Conservation (phyloP, 192 early-diverging fungal genomes). For the Entomortierella lignicola region DNA sequence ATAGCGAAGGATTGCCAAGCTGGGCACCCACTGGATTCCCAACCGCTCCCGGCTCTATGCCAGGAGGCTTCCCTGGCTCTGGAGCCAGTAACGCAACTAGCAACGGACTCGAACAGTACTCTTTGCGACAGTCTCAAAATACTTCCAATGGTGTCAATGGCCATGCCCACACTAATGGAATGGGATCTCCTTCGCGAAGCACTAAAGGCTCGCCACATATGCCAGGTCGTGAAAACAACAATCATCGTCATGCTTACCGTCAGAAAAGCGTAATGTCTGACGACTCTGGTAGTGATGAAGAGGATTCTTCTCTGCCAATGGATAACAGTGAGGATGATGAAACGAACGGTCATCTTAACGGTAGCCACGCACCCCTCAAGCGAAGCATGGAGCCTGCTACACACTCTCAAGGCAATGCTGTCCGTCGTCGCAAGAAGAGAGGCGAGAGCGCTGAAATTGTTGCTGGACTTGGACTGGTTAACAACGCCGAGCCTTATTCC, state of each 20-base stretch:
- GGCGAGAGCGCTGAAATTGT: slow-evolving; percentile 50
- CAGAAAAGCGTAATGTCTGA: slow-evolving; percentile 48
- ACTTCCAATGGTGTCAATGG: slow-evolving; percentile 17
- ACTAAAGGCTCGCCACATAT: slow-evolving; percentile 37
- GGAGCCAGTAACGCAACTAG: neutral
- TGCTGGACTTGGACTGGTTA: slow-evolving; percentile 33
- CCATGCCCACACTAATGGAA: neutral
- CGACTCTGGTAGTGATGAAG: slow-evolving; percentile 43
- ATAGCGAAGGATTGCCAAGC: slow-evolving; percentile 43
- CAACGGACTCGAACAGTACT: slow-evolving; percentile 40
- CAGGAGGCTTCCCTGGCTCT: slow-evolving; percentile 44
- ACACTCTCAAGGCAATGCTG: slow-evolving; percentile 37
- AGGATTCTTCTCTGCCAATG: slow-evolving; percentile 22
- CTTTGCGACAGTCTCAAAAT: slow-evolving; percentile 40
- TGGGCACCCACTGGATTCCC: slow-evolving; percentile 54
- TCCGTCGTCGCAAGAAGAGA: slow-evolving; percentile 53
- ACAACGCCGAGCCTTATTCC: neutral
- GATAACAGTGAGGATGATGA: slow-evolving; percentile 46
- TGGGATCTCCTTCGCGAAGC: slow-evolving; percentile 39
- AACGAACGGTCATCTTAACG: neutral
- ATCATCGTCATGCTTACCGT: slow-evolving; percentile 37
- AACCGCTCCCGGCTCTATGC: slow-evolving; percentile 14
- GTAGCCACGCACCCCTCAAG: slow-evolving; percentile 32
- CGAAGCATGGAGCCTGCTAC: slow-evolving; percentile 50
- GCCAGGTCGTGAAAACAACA: slow-evolving; percentile 14